These are phyloP conservation scores for Lantana camara DNA, from an alignment of 257 asterid genomes.

Conservation along the genomic window DNA sequence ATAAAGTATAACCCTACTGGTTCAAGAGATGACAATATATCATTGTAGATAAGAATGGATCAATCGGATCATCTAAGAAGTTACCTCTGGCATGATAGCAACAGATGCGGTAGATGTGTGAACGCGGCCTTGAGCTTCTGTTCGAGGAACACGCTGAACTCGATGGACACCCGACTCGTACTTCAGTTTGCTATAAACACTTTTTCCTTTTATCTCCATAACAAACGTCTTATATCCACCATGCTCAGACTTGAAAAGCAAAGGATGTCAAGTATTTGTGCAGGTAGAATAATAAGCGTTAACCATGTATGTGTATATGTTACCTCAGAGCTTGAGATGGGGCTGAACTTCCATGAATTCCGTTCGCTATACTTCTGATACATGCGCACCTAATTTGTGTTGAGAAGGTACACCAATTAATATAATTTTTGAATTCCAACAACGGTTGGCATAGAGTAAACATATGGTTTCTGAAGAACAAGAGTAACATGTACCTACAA, in stretches of 20 bases:
- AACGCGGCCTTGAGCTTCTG: conserved; percentile 98
- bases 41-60: conserved; percentile 14
- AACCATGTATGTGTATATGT: conserved; percentile 20
- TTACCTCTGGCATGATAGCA: conserved; percentile 99
- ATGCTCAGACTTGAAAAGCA: conserved; percentile 61
- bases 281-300: conserved; percentile 1
- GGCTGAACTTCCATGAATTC: conserved; percentile 70
- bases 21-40: conserved; percentile 9
- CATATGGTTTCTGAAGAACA: conserved; percentile 33
- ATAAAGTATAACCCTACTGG: neutral
- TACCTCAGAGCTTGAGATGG: conserved; percentile 92
- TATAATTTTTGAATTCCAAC: conserved; percentile 17
- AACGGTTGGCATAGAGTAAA: conserved; percentile 16
- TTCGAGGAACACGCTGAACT: conserved; percentile 98
- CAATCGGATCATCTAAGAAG: conserved; percentile 10
- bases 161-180: conserved; percentile 99
- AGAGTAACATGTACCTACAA: conserved; percentile 90
- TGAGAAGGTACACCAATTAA: conserved; percentile 20
- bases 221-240: conserved; percentile 93
- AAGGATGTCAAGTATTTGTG: conserved; percentile 33
- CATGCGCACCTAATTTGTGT: conserved; percentile 71
- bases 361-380: conserved; percentile 86
- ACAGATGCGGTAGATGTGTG: conserved; percentile 98
- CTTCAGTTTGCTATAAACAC: conserved; percentile 95
- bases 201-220: conserved; percentile 92